phyloP scores from a whole-genome alignment of 495 filamentous ascomycete species.

The Pyrenula massariospora region DNA sequence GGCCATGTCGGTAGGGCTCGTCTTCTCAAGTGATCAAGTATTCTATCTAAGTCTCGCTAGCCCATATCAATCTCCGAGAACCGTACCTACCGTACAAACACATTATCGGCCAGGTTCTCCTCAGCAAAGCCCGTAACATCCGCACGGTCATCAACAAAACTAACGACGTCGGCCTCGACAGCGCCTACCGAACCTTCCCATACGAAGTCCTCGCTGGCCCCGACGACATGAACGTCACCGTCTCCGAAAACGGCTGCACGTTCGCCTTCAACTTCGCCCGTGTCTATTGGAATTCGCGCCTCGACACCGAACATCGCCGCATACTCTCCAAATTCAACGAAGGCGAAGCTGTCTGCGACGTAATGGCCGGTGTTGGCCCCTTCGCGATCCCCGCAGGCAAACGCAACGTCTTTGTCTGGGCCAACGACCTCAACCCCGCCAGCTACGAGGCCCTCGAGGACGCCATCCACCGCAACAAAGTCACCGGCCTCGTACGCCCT shows the following conservation, averaged over 20 bases:
- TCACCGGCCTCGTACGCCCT: conserved; percentile 58
- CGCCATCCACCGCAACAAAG: conserved; percentile 70
- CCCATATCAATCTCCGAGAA: conserved; percentile 82
- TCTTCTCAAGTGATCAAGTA: conserved; percentile 1
- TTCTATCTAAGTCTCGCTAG: conserved; percentile 18
- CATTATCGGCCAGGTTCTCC: conserved; percentile 68
- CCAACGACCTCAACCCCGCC: conserved; percentile 93
- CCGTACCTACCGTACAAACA: conserved; percentile 70
- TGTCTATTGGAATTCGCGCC: conserved; percentile 93
- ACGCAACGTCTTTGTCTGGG: conserved; percentile 87
- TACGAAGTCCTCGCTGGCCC: conserved; percentile 85
- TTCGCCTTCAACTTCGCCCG: conserved; percentile 50
- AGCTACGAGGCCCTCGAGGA: conserved; percentile 59
- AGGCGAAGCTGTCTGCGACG: conserved; percentile 86
- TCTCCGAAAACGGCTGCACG: conserved; percentile 39
- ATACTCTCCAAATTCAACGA: conserved; percentile 65
- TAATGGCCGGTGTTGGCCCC: conserved; percentile 95
- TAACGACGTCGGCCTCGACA: conserved; percentile 73
- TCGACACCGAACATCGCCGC: conserved; percentile 78
- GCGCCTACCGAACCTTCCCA: conserved; percentile 80
- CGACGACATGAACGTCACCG: conserved; percentile 67
- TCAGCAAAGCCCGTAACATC: conserved; percentile 75
- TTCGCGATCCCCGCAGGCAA: conserved; percentile 89
- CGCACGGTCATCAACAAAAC: conserved; percentile 93
- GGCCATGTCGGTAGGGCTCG: conserved; percentile 67